These are phyloP conservation scores for Suillus plorans DNA, from an alignment of 768 basidiomycete genomes.

Conservation along the genomic window DNA sequence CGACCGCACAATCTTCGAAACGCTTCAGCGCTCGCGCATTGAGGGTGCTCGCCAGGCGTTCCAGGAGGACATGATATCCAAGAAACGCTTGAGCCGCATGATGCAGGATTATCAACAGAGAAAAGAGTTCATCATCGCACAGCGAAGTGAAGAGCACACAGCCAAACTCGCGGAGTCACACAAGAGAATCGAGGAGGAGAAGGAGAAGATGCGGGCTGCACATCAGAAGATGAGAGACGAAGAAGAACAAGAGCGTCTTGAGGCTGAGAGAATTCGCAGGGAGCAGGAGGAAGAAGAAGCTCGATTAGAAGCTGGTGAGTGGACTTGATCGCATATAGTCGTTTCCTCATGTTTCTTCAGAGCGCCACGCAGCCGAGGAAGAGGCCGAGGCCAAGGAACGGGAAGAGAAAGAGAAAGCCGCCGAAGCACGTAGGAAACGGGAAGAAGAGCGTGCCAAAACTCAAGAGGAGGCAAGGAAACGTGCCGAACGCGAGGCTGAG, in stretches of 20 bases:
- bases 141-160: conserved; percentile 65
- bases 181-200: conserved; percentile 81
- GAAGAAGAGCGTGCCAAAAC: conserved; percentile 51
- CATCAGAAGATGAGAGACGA: conserved; percentile 59
- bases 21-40: conserved; percentile 53
- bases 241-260: conserved; percentile 35
- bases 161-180: conserved; percentile 55
- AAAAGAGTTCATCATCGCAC: conserved; percentile 52
- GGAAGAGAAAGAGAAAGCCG: conserved; percentile 59
- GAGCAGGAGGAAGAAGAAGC: conserved; percentile 42
- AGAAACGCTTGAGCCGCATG: conserved; percentile 74
- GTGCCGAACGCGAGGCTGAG: conserved; percentile 68
- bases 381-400: conserved; percentile 53
- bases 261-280: conserved; percentile 20
- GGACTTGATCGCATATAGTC: not conserved
- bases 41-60: conserved; percentile 59
- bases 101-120: conserved; percentile 62
- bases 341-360: conserved; percentile 34
- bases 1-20: conserved; percentile 71
- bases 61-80: conserved; percentile 66
- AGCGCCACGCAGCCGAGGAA: conserved; percentile 57
- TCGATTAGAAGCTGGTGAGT: conserved; percentile 52
- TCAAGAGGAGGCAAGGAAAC: conserved; percentile 55
- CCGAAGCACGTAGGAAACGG: conserved; percentile 51
- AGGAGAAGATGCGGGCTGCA: conserved; percentile 63